Evolutionary conservation across 2,329 filamentous ascomycete genomes (phyloP).

Genomic region (Botrytis fragariae): DNA sequence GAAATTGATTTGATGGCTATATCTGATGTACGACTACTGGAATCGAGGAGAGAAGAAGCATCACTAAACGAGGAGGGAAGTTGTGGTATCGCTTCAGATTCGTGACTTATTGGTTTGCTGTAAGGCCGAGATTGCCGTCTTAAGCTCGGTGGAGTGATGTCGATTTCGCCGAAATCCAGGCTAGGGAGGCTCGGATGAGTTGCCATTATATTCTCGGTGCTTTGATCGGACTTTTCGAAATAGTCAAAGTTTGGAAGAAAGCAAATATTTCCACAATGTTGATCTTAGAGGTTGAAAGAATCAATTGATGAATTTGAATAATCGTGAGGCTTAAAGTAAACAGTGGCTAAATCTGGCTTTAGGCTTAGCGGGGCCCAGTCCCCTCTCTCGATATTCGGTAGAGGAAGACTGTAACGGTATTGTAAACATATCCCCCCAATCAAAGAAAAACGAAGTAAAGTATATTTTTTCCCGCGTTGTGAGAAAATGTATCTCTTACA

Average conservation of each 20-base stretch:
- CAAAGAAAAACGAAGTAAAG: too few species aligned
- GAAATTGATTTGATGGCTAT: not conserved
- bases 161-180: not conserved
- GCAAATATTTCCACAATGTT: too few species aligned
- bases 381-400: too few species aligned
- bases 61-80: not conserved
- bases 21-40: not conserved
- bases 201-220: not conserved
- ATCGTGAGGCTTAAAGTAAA: too few species aligned
- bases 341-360: too few species aligned
- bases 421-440: too few species aligned
- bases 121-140: not conserved
- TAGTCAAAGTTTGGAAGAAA: not conserved
- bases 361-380: accelerated
- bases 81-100: not conserved
- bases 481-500: too few species aligned
- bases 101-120: not conserved
- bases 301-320: too few species aligned
- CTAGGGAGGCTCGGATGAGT: not conserved
- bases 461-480: too few species aligned
- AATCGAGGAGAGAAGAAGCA: not conserved
- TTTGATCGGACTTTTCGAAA: not conserved
- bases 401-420: too few species aligned
- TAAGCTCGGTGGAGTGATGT: not conserved
- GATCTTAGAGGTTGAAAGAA: too few species aligned